Base-by-base conservation (phyloP, 306 rosid species). In the Hippophae tibetana region DNA sequence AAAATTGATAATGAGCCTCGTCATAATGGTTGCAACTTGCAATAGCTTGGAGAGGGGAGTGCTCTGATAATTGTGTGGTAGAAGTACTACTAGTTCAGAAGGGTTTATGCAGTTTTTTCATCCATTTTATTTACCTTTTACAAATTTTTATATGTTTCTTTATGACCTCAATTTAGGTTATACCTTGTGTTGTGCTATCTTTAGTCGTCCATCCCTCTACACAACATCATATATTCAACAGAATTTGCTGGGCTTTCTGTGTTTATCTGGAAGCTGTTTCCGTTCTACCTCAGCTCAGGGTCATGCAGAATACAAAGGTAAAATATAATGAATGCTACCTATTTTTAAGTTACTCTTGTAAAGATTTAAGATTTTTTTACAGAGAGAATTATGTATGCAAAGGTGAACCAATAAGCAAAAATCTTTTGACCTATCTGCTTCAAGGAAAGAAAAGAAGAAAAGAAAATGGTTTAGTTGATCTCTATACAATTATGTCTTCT, bases 191-290 rank as follows among this genome's bases (percentile, higher is more conserved):
- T 58, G 45, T 72, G 47, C 55, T 86, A 26, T 74, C 95, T 23
- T 55, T 83, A 6, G n/a, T 71, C 9, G 40, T 86, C 60, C 95
- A 86, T 72, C 95, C 95, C 41, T 44, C 87, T 2, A 86, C 95
- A 12, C 70, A 52, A 41, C 90, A 86, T 79, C 70, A 74, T 56
- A 9, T 60, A 7, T 3, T 83, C n/a, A 86, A 81, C 73, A 75
- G 87, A 76, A 77, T 83, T 72, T 64, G 71, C 51, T 83, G 95
- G 95, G 86, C 88, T 14, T 83, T 86, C 64, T 86, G 57, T 75
- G 95, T 87, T 70, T 87, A 84, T 75, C 95, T 87, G 62, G 95
- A 87, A 81, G 90, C 95, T 54, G 82, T 84, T 12, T 87, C 90
- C 10, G 90, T 87, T 14, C 81, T 87, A 41, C 95, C 95, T 62